Percentiles rank a stretch among this genome's conserved stretches.
Conservation (phyloP, 169 alveolate genomes). For the Theileria luwenshuni region DNA sequence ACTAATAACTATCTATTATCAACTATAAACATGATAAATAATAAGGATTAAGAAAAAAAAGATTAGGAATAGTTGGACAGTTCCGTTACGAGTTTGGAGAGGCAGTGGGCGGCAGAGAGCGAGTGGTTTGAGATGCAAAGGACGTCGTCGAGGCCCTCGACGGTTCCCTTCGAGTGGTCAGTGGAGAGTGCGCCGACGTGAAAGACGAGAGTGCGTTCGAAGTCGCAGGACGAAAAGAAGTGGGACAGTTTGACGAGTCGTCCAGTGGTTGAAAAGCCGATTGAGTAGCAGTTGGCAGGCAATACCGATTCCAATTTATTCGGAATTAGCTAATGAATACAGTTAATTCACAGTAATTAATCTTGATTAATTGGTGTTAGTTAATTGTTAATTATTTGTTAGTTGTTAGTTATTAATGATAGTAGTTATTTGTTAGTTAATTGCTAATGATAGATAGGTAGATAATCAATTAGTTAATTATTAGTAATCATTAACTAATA, state of each 20-base stretch:
- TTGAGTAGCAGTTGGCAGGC: slow-evolving; percentile 81
- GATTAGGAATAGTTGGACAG: too few relatives aligned
- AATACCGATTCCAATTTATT: slow-evolving; percentile 77
- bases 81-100: slow-evolving; percentile 81
- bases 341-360: too few relatives aligned
- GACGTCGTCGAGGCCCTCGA: slow-evolving; percentile 75
- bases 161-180: slow-evolving; percentile 79
- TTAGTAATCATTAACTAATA: too few relatives aligned
- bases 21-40: too few relatives aligned
- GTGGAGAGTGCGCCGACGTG: slow-evolving; percentile 86
- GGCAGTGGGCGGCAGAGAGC: slow-evolving; percentile 86
- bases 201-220: slow-evolving; percentile 74
- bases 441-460: too few relatives aligned
- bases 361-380: too few relatives aligned
- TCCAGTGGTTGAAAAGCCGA: slow-evolving; percentile 83
- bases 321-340: slow-evolving; percentile 73
- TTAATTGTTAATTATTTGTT: too few relatives aligned
- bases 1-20: too few relatives aligned
- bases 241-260: slow-evolving; percentile 70
- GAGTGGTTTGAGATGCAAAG: slow-evolving; percentile 82
- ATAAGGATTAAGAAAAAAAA: too few relatives aligned
- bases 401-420: too few relatives aligned
- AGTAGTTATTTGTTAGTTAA: too few relatives aligned
- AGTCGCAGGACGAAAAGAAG: slow-evolving; percentile 66
- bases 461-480: too few relatives aligned